Conservation (phyloP, 1,284 basidiomycete genomes). For the Ganoderma meredithae region DNA sequence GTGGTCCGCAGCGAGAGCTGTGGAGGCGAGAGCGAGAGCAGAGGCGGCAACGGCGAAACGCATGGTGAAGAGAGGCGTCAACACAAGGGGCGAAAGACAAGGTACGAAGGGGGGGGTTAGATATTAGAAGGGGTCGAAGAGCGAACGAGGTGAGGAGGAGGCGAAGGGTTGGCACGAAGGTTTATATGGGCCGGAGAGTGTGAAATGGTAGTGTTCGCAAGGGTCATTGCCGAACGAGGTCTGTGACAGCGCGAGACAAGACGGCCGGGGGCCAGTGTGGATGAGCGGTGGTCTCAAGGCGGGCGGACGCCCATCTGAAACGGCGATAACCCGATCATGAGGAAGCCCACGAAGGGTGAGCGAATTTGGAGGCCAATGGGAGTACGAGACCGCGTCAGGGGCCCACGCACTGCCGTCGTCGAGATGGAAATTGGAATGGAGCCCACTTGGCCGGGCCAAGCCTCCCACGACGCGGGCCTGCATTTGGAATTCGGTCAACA, state of each 20-base stretch:
- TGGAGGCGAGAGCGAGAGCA: conserved; percentile 32
- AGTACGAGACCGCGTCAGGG: background rate
- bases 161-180: background rate
- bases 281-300: conserved; percentile 2
- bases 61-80: conserved; percentile 27
- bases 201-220: background rate
- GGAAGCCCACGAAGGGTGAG: background rate
- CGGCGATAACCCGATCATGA: background rate
- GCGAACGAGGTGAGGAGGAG: conserved; percentile 20
- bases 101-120: background rate
- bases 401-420: background rate
- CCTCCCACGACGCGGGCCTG: conserved; percentile 6
- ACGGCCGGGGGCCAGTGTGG: background rate
- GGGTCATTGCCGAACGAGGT: conserved; percentile 8
- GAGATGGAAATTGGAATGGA: conserved; percentile 1
- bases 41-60: conserved; percentile 25
- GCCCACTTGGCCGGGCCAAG: background rate
- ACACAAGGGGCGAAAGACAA: conserved; percentile 3
- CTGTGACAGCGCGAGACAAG: conserved; percentile 7
- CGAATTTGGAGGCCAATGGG: conserved; percentile 9
- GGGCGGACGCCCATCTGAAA: conserved; percentile 8
- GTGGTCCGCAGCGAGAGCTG: conserved; percentile 33
- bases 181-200: conserved; percentile 17
- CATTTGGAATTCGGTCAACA: conserved; percentile 9
- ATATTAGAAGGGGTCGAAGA: conserved; percentile 8